Conservation (phyloP, 371 early-diverging fungal genomes). For the Mucor lusitanicus region DNA sequence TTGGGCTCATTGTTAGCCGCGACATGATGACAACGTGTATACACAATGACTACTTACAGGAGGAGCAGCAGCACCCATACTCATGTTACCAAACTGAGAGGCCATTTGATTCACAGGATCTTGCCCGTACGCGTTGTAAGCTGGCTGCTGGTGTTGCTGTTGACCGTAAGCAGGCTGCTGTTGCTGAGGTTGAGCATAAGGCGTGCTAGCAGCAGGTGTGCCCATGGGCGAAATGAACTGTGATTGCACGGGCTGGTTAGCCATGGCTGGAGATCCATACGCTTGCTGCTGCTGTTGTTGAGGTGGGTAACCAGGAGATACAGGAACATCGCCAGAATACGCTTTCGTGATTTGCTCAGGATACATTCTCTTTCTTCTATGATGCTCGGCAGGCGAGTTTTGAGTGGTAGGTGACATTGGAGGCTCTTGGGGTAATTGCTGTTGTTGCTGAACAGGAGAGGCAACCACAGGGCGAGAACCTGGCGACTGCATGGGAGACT, state of each 20-base stretch:
- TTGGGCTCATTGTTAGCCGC: conserved; percentile 1
- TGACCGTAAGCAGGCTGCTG: conserved; percentile 26
- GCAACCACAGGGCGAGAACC: conserved; percentile 1
- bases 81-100: conserved; percentile 51
- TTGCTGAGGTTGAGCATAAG: conserved; percentile 20
- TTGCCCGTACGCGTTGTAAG: conserved; percentile 30
- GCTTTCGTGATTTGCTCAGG: conserved; percentile 58
- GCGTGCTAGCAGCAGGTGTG: conserved; percentile 4
- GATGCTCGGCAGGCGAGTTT: conserved; percentile 28
- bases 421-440: conserved; percentile 4
- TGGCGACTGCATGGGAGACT: conserved; percentile 15
- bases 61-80: conserved; percentile 44
- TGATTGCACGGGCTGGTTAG: conserved; percentile 9
- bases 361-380: conserved; percentile 61
- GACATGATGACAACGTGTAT: conserved; percentile 19
- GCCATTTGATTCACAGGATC: conserved; percentile 37
- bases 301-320: conserved; percentile 16
- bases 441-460: conserved; percentile 15
- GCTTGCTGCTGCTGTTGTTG: conserved; percentile 17
- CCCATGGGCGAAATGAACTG: conserved; percentile 21
- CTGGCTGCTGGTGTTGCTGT: conserved; percentile 22
- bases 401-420: conserved; percentile 6
- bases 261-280: conserved; percentile 22
- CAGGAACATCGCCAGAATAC: conserved; percentile 37
- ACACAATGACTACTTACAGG: conserved; percentile 26